Percentiles rank a stretch among this genome's conserved stretches.
phyloP scores from a whole-genome alignment of 2,329 filamentous ascomycete genomes.

The Rasamsonia emersonii region DNA sequence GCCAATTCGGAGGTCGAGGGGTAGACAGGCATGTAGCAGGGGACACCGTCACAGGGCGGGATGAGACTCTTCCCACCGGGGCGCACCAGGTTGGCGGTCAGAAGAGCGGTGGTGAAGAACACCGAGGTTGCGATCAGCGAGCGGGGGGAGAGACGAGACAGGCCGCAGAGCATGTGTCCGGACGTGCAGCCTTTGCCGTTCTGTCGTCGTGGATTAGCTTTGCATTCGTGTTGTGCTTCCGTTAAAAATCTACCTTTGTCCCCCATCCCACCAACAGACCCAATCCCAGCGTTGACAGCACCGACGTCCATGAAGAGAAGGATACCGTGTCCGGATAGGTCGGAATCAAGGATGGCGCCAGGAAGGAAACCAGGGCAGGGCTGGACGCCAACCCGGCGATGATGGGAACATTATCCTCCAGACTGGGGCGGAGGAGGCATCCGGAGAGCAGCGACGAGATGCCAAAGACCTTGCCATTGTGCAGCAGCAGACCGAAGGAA shows the following conservation, averaged over 20 bases:
- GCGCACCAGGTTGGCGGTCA: slow-evolving; percentile 29
- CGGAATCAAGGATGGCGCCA: slow-evolving; percentile 39
- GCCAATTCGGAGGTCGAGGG: slow-evolving; percentile 28
- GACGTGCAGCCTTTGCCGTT: slow-evolving; percentile 45
- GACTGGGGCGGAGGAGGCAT: slow-evolving; percentile 31
- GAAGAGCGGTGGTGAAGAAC: slow-evolving; percentile 37
- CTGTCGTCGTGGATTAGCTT: slow-evolving; percentile 15
- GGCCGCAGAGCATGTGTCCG: slow-evolving; percentile 48
- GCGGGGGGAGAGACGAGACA: slow-evolving; percentile 42
- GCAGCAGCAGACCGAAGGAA: slow-evolving; percentile 41
- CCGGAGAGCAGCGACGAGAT: slow-evolving; percentile 41
- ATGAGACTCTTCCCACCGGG: slow-evolving; percentile 27
- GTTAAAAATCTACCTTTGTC: slow-evolving; percentile 36
- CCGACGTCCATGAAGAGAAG: slow-evolving; percentile 20
- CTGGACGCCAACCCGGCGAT: slow-evolving; percentile 40
- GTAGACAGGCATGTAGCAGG: slow-evolving; percentile 41
- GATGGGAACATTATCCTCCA: slow-evolving; percentile 34
- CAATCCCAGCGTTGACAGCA: slow-evolving; percentile 31
- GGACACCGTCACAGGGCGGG: slow-evolving; percentile 29
- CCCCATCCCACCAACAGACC: slow-evolving; percentile 44
- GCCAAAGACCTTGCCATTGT: slow-evolving; percentile 45
- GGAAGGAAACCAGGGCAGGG: slow-evolving; percentile 30
- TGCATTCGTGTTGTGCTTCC: neutral
- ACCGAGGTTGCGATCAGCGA: slow-evolving; percentile 39
- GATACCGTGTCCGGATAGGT: slow-evolving; percentile 30